These are phyloP conservation scores for Heterococcus sp. DNA, from an alignment of 108 stramenopile genomes.

Conservation along the genomic window DNA sequence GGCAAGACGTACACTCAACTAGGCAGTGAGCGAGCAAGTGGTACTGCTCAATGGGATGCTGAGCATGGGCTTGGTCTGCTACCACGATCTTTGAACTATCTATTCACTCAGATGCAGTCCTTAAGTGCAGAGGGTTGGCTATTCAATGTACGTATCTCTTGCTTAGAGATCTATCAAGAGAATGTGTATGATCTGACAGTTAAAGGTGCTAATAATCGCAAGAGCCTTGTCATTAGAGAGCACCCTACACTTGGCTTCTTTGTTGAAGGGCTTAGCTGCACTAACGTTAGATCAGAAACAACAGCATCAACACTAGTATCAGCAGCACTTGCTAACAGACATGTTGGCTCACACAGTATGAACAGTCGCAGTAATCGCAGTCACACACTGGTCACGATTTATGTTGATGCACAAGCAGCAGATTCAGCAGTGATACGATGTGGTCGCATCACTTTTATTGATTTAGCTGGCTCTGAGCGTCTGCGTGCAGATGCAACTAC, in stretches of 20 bases:
- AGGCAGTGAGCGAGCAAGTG: neutral
- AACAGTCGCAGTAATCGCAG: neutral
- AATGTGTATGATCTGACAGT: neutral
- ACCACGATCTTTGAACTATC: neutral
- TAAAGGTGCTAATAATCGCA: neutral
- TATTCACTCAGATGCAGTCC: neutral
- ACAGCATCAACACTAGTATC: neutral
- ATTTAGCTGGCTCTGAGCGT: conserved; percentile 11
- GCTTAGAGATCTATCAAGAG: conserved; percentile 1
- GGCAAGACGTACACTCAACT: neutral
- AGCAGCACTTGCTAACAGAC: neutral
- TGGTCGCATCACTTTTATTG: neutral
- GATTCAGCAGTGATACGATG: neutral
- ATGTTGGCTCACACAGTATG: neutral
- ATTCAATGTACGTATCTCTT: neutral
- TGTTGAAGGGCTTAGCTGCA: neutral
- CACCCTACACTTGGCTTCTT: neutral
- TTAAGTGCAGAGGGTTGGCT: neutral
- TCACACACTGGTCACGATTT: neutral
- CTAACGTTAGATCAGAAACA: neutral
- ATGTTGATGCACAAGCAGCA: neutral
- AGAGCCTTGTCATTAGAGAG: neutral
- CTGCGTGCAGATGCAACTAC: neutral
- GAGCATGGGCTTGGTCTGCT: neutral
- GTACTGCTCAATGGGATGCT: neutral